A percentile compares a stretch with the other conserved stretches of the same genome.
These are phyloP conservation scores for Collybia sp. DNA, from an alignment of 768 basidiomycete species.

Conservation along the genomic window DNA sequence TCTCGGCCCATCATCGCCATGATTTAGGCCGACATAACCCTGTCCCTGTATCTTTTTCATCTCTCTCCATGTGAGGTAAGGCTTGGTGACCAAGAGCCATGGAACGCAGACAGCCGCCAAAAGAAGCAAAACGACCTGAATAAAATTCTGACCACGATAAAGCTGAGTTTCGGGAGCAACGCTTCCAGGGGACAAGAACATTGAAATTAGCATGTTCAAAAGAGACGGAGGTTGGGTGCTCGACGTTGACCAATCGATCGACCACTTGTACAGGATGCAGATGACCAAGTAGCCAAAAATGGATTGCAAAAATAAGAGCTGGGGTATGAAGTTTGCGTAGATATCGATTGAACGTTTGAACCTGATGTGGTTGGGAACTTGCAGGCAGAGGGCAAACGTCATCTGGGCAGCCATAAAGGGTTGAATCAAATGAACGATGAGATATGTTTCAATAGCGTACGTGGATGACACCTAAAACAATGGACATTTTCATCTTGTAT, in stretches of 20 bases:
- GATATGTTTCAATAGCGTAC: slow-evolving; percentile 41
- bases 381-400: slow-evolving; percentile 96
- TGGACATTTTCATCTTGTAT: slow-evolving; percentile 99
- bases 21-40: slow-evolving; percentile 74
- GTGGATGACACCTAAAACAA: slow-evolving; percentile 93
- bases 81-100: slow-evolving; percentile 90
- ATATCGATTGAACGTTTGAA: slow-evolving; percentile 87
- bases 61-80: slow-evolving; percentile 89
- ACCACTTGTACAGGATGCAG: slow-evolving; percentile 98
- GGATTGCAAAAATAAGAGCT: slow-evolving; percentile 95
- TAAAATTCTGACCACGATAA: slow-evolving; percentile 80
- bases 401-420: slow-evolving; percentile 51
- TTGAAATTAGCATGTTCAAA: slow-evolving; percentile 92
- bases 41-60: slow-evolving; percentile 77
- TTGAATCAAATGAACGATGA: slow-evolving; percentile 5
- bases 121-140: slow-evolving; percentile 77
- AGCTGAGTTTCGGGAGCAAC: slow-evolving; percentile 67
- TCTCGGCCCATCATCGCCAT: slow-evolving; percentile 49
- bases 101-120: slow-evolving; percentile 88
- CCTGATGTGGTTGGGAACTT: slow-evolving; percentile 91
- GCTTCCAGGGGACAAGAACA: slow-evolving; percentile 90
- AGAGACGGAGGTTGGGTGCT: slow-evolving; percentile 77
- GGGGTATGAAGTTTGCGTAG: slow-evolving; percentile 94
- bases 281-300: slow-evolving; percentile 96
- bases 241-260: slow-evolving; percentile 80